Conservation (phyloP, 805 yeast genomes). For the Candida coleopterorum region DNA sequence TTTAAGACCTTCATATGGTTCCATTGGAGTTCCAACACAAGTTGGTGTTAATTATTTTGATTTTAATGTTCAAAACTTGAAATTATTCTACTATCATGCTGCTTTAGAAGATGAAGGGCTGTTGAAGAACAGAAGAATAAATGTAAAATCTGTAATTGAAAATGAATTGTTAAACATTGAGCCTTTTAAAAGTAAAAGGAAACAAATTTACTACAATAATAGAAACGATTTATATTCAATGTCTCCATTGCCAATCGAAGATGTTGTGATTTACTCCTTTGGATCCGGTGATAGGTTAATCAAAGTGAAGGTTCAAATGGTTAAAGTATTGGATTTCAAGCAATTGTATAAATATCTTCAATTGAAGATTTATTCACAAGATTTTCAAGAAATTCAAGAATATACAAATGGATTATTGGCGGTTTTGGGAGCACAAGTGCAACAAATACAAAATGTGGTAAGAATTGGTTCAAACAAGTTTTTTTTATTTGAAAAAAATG, state of each 20-base stretch:
- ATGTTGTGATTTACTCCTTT: conserved; percentile 1
- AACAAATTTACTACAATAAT: conserved; percentile 6
- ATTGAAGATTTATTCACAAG: conserved; percentile 5
- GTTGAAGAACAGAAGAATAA: neutral
- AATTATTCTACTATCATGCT: conserved; percentile 8
- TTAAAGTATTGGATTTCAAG: conserved; percentile 7
- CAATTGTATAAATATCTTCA: conserved; percentile 7
- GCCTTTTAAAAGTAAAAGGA: conserved; percentile 9
- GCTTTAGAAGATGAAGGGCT: conserved; percentile 2
- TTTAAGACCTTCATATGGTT: conserved; percentile 8
- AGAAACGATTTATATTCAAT: conserved; percentile 4
- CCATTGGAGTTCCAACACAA: conserved; percentile 4
- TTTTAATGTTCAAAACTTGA: conserved; percentile 2
- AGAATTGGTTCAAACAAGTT: conserved; percentile 8
- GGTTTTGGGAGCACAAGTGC: conserved; percentile 7
- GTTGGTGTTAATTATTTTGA: conserved; percentile 8
- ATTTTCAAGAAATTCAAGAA: conserved; percentile 9
- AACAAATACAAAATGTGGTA: conserved; percentile 5
- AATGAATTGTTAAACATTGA: conserved; percentile 5
- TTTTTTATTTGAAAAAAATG: conserved; percentile 7
- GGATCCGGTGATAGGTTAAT: conserved; percentile 1
- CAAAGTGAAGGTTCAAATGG: conserved; percentile 6
- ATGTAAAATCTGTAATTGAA: conserved; percentile 5
- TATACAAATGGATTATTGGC: conserved; percentile 8
- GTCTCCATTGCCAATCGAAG: conserved; percentile 9